A percentile compares a stretch with the other conserved stretches of the same genome.
These are phyloP conservation scores for Geranomyces variabilis DNA, from an alignment of 192 early-diverging fungal species.

Conservation along the genomic window DNA sequence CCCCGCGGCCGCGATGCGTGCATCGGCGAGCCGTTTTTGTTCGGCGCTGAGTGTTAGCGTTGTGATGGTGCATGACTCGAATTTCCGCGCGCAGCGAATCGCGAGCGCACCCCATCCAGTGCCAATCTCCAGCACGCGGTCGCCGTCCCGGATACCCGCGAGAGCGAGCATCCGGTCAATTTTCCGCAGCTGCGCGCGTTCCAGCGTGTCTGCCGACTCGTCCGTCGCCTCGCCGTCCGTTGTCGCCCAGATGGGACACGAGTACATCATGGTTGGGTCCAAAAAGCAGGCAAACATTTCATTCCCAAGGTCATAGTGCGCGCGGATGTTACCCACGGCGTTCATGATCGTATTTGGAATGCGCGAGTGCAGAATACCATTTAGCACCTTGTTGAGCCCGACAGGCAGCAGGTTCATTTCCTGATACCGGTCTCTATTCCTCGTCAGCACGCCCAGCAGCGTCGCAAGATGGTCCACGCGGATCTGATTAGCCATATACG, in stretches of 20 bases:
- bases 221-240: slow-evolving; percentile 18
- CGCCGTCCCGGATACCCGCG: slow-evolving; percentile 51
- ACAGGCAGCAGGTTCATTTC: slow-evolving; percentile 53
- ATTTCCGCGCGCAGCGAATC: slow-evolving; percentile 62
- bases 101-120: slow-evolving; percentile 74
- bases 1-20: slow-evolving; percentile 60
- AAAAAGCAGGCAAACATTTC: slow-evolving; percentile 74
- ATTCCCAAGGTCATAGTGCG: slow-evolving; percentile 78
- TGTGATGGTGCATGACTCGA: slow-evolving; percentile 59
- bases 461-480: slow-evolving; percentile 51
- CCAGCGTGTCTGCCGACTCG: slow-evolving; percentile 55
- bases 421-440: slow-evolving; percentile 57
- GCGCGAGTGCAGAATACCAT: slow-evolving; percentile 55
- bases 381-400: slow-evolving; percentile 56
- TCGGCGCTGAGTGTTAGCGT: slow-evolving; percentile 69
- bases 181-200: slow-evolving; percentile 66
- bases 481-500: slow-evolving; percentile 71
- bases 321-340: slow-evolving; percentile 62
- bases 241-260: slow-evolving; percentile 67
- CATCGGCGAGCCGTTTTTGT: slow-evolving; percentile 67
- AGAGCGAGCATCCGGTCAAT: slow-evolving; percentile 62
- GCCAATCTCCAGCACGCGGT: slow-evolving; percentile 73
- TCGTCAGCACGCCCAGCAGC: slow-evolving; percentile 60
- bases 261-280: slow-evolving; percentile 72
- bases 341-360: slow-evolving; percentile 70